These are phyloP conservation scores for Suillus spraguei DNA, from an alignment of 768 basidiomycete species.

Conservation along the genomic window DNA sequence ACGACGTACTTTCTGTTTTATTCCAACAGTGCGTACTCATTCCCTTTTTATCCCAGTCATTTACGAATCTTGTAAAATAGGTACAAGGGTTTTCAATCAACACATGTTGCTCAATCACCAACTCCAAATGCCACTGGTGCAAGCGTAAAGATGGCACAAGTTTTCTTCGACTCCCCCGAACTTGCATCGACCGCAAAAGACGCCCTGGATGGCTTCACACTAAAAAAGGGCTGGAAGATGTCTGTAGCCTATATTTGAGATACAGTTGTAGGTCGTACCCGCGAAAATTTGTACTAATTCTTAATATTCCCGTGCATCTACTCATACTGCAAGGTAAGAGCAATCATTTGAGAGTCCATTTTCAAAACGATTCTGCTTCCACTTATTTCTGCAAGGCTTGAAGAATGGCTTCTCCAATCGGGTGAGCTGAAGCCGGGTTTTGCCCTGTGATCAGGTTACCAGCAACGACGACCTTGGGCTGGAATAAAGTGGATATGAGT, in stretches of 20 bases:
- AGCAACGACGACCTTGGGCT: slow-evolving; percentile 54
- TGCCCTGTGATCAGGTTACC: slow-evolving; percentile 71
- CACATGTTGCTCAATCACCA: slow-evolving; percentile 70
- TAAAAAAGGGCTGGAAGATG: slow-evolving; percentile 89
- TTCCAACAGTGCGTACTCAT: slow-evolving; percentile 82
- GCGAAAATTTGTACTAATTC: slow-evolving; percentile 17
- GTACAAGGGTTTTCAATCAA: slow-evolving; percentile 80
- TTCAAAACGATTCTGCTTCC: background rate
- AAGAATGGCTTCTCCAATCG: slow-evolving; percentile 58
- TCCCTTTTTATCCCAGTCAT: slow-evolving; percentile 8
- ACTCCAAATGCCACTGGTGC: slow-evolving; percentile 65
- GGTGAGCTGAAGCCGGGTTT: slow-evolving; percentile 68
- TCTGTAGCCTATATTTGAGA: slow-evolving; percentile 64
- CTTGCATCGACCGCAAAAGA: slow-evolving; percentile 79
- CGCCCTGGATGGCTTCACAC: slow-evolving; percentile 80
- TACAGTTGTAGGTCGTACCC: slow-evolving; percentile 9
- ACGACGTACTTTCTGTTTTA: slow-evolving; percentile 81
- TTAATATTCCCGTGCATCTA: background rate
- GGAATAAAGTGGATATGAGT: background rate
- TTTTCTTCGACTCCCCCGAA: slow-evolving; percentile 74
- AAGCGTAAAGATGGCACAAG: slow-evolving; percentile 79
- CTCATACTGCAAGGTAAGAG: background rate
- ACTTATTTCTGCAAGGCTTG: slow-evolving; percentile 42
- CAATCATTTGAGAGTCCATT: background rate
- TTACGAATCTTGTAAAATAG: slow-evolving; percentile 41